Percentiles rank a stretch among this genome's conserved stretches.
phyloP scores from a whole-genome alignment of 1,284 basidiomycete species.

The Fomitopsis palustris region DNA sequence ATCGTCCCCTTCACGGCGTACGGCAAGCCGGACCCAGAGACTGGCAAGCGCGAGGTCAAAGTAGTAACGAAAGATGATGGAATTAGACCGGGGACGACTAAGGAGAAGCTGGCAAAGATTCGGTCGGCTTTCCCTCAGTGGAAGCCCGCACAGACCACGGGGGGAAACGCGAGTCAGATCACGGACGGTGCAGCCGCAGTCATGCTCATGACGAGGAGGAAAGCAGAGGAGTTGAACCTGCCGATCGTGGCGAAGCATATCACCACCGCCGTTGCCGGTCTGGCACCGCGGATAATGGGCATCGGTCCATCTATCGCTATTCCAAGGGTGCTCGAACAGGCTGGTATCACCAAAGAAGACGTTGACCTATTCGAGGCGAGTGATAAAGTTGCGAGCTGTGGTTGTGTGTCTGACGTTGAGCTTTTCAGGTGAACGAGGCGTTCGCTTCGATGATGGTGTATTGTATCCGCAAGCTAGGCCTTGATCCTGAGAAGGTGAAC shows the following conservation, averaged over 20 bases:
- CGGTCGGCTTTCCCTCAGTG: conserved; percentile 86
- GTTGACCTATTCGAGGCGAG: conserved; percentile 80
- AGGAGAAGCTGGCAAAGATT: conserved; percentile 66
- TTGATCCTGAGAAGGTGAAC: conserved; percentile 78
- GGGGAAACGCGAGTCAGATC: conserved; percentile 87
- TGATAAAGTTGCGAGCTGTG: background rate
- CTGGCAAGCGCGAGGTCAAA: conserved; percentile 53
- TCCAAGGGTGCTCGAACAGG: conserved; percentile 59
- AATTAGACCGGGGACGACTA: conserved; percentile 75
- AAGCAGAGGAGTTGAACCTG: conserved; percentile 78
- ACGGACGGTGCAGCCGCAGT: conserved; percentile 89
- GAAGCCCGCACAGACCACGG: conserved; percentile 76
- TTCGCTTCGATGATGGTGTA: conserved; percentile 90
- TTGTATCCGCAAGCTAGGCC: conserved; percentile 67
- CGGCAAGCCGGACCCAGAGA: conserved; percentile 45
- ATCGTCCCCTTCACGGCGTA: conserved; percentile 79
- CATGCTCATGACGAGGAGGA: conserved; percentile 81
- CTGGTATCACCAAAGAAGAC: conserved; percentile 65
- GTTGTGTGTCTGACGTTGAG: background rate
- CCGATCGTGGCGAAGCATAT: conserved; percentile 77
- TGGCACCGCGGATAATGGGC: conserved; percentile 83
- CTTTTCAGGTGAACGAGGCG: conserved; percentile 80
- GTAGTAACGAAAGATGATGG: conserved; percentile 78
- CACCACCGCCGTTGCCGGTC: conserved; percentile 70
- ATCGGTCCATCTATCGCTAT: conserved; percentile 76